Base-by-base conservation (phyloP, 208 protist species). In the Leptomonas seymouri region DNA sequence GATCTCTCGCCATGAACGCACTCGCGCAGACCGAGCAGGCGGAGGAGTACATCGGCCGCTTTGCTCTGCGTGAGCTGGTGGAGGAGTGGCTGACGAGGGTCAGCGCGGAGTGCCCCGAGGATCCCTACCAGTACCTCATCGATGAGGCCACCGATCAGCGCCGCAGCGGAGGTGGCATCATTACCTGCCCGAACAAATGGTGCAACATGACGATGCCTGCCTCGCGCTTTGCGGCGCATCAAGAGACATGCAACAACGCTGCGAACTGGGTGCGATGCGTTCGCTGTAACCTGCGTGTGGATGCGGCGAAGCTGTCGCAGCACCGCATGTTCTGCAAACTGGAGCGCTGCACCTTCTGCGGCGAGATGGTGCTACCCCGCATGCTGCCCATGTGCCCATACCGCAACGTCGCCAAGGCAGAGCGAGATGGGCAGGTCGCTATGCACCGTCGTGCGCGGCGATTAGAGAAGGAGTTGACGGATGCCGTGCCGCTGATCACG, bases 161-260 rank as follows among this genome's bases (percentile, higher is more conserved):
- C 23, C 56, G 64, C 50, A 73, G 71, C 67, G 82, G 78, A 20
- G 72, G 80, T n/a, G 89, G 86, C 58, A 73, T 94, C 57, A 84
- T 92, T 31, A 92, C 80, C 21, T 94, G 89, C 60, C 71, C 76
- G 20, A 94, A 94, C 71, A 57, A 59, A 21, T 94, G 89, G 89
- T 94, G 89, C 60, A 79, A 81, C 51, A 86, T 87, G 79, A 81
- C 82, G 28, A 89, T 94, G 76, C 86, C 80, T 0, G 81, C 74
- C 18, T 62, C 76, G 0, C 55, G 72, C 49, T 90, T 84, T 77
- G 59, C 36, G 21, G 42, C 36, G 12, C 89, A 94, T 56, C 53
- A 72, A 23, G 21, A 28, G 8, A 66, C 58, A 8, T 94, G 89
- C 76, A 85, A 80, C 34, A 53, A 83, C n/a, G 69, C 74, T 41